Percentiles rank a stretch among this genome's conserved stretches.
Evolutionary conservation across 768 basidiomycete genomes (phyloP).

Genomic region (Amanita molliuscula): DNA sequence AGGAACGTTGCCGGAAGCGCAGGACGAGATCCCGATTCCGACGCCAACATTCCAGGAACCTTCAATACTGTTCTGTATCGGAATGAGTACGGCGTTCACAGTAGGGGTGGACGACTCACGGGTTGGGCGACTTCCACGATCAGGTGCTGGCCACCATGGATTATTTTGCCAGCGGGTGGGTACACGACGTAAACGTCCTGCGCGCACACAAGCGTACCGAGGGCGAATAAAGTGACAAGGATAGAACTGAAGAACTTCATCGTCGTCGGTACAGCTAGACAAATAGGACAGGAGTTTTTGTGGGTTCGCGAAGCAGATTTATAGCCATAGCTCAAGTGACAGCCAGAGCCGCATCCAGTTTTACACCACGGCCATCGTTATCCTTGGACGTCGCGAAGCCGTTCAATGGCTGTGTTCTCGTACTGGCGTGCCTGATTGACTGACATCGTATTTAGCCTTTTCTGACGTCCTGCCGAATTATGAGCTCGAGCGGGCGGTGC

Average conservation of each 20-base stretch:
- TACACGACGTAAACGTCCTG: not conserved
- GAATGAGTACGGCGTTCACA: not conserved
- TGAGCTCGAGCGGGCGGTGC: not conserved
- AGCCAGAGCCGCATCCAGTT: too few relatives aligned
- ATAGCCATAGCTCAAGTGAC: too few relatives aligned
- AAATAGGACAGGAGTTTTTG: too few relatives aligned
- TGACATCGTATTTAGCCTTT: too few relatives aligned
- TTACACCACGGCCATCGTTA: too few relatives aligned
- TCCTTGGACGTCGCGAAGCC: too few relatives aligned
- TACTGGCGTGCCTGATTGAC: too few relatives aligned
- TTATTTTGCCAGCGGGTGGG: not conserved
- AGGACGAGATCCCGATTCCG: slow-evolving; percentile 32
- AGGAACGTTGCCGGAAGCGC: slow-evolving; percentile 15
- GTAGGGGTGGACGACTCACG: not conserved
- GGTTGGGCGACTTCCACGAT: not conserved
- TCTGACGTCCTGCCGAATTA: too few relatives aligned
- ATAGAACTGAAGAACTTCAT: not conserved
- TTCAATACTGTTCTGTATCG: not conserved
- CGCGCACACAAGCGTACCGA: not conserved
- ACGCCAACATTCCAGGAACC: slow-evolving; percentile 20
- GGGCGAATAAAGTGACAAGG: not conserved
- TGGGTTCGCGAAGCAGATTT: too few relatives aligned
- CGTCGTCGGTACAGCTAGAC: not conserved
- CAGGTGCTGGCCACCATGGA: not conserved
- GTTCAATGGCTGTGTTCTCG: too few relatives aligned